These are phyloP conservation scores for Sherardia arvensis DNA, from an alignment of 257 asterid species.

Conservation along the genomic window DNA sequence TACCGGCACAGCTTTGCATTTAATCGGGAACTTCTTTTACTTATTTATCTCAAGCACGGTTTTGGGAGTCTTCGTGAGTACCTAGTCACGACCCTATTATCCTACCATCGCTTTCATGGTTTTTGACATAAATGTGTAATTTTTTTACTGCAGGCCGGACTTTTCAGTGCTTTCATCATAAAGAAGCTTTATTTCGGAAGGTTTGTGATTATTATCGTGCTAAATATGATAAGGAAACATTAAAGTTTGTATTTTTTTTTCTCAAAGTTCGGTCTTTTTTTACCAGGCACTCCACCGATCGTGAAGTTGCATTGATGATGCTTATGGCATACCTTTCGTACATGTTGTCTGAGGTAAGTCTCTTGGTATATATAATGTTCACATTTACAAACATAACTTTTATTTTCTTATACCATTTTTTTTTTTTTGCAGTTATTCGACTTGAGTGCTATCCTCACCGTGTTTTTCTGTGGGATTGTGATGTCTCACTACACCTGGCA, in stretches of 20 bases:
- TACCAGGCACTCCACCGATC: conserved; percentile 95
- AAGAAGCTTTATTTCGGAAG: conserved; percentile 94
- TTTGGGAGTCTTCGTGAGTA: conserved; percentile 74
- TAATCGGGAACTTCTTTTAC: conserved; percentile 72
- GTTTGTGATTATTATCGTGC: conserved; percentile 32
- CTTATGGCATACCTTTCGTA: conserved; percentile 97
- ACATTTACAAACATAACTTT: neutral
- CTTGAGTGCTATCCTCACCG: conserved; percentile 95
- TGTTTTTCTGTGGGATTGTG: conserved; percentile 95
- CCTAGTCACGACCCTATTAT: conserved; percentile 4
- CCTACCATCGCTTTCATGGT: conserved; percentile 13
- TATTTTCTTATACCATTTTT: conserved; percentile 3
- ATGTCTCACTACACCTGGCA: conserved; percentile 99
- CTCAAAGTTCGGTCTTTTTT: conserved; percentile 12
- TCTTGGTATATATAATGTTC: conserved; percentile 5
- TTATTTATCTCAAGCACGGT: conserved; percentile 66
- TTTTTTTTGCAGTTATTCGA: conserved; percentile 53
- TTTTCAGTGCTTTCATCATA: conserved; percentile 82
- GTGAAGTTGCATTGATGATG: conserved; percentile 97
- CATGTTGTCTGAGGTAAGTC: conserved; percentile 91
- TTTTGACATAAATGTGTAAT: conserved; percentile 7
- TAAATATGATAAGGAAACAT: neutral
- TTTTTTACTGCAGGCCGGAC: conserved; percentile 56
- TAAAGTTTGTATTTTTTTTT: neutral
- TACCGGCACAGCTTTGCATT: conserved; percentile 44